Evolutionary conservation across 768 basidiomycete genomes (phyloP).

Genomic region (Suillus spraguei): DNA sequence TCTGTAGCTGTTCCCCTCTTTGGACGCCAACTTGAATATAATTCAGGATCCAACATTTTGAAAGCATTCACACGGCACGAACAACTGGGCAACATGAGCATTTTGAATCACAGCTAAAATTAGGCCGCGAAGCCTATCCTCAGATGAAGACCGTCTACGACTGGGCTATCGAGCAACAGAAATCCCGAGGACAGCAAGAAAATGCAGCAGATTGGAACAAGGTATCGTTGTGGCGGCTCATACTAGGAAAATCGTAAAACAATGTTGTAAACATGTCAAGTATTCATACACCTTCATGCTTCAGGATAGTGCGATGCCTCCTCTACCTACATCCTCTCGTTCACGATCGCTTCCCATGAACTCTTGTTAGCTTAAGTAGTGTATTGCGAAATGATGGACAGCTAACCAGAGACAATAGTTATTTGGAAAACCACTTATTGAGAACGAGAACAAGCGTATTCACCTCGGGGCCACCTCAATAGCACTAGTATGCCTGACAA

Average conservation of each 20-base stretch:
- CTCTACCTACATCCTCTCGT: background rate
- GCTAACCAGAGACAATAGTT: background rate
- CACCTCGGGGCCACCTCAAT: background rate
- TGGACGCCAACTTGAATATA: background rate
- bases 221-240: slow-evolving; percentile 25
- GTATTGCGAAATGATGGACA: background rate
- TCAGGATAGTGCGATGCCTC: background rate
- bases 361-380: background rate
- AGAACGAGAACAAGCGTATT: background rate
- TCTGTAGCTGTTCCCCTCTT: background rate
- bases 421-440: background rate
- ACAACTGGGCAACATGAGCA: slow-evolving; percentile 22
- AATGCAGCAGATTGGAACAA: slow-evolving; percentile 27
- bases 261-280: background rate
- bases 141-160: slow-evolving; percentile 30
- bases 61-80: slow-evolving; percentile 26
- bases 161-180: slow-evolving; percentile 27
- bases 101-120: slow-evolving; percentile 24
- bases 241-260: slow-evolving; percentile 25
- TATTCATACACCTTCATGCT: background rate
- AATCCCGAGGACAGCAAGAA: background rate
- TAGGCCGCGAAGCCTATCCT: slow-evolving; percentile 26
- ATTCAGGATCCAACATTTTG: slow-evolving; percentile 31
- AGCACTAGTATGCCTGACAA: background rate
- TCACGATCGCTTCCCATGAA: background rate